phyloP scores from a whole-genome alignment of 1,284 basidiomycete genomes.

The Microbotryum intermedium region DNA sequence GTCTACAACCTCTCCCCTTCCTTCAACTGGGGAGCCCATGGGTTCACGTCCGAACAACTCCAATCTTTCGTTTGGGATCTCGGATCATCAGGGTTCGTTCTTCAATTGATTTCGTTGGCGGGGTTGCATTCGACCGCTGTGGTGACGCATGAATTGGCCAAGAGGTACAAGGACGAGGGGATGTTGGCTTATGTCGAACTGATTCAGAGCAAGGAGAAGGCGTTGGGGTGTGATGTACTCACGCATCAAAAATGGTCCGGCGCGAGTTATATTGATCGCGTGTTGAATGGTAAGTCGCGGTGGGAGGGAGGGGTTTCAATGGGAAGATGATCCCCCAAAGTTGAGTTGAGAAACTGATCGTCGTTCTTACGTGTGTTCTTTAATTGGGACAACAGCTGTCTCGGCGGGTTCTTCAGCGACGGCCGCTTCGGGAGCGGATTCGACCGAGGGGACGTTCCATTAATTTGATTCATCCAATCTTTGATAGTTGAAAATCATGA shows the following conservation, averaged over 20 bases:
- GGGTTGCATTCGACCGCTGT: constrained; percentile 79
- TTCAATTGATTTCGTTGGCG: constrained; percentile 77
- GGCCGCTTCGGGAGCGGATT: constrained; percentile 67
- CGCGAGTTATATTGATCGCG: constrained; percentile 71
- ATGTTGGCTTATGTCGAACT: constrained; percentile 82
- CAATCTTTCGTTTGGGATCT: constrained; percentile 87
- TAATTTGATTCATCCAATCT: too few species aligned
- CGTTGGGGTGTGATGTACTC: constrained; percentile 81
- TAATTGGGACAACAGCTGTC: constrained; percentile 39
- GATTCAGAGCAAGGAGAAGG: constrained; percentile 77
- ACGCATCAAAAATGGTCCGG: constrained; percentile 90
- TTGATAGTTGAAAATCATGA: too few species aligned
- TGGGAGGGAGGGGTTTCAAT: neutral
- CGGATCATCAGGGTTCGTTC: constrained; percentile 76
- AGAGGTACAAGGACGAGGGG: constrained; percentile 46
- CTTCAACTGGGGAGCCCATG: constrained; percentile 83
- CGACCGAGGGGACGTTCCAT: constrained; percentile 68
- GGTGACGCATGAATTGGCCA: constrained; percentile 66
- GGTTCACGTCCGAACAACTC: constrained; percentile 60
- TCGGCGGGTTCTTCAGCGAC: constrained; percentile 76
- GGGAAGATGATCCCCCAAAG: too few species aligned
- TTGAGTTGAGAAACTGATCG: neutral
- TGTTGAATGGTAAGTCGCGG: constrained; percentile 18
- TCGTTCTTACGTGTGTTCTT: neutral
- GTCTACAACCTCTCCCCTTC: constrained; percentile 92